A percentile compares a stretch with the other conserved stretches of the same genome.
phyloP scores from a whole-genome alignment of 768 basidiomycete species.

The Pleurotus giganteus region DNA sequence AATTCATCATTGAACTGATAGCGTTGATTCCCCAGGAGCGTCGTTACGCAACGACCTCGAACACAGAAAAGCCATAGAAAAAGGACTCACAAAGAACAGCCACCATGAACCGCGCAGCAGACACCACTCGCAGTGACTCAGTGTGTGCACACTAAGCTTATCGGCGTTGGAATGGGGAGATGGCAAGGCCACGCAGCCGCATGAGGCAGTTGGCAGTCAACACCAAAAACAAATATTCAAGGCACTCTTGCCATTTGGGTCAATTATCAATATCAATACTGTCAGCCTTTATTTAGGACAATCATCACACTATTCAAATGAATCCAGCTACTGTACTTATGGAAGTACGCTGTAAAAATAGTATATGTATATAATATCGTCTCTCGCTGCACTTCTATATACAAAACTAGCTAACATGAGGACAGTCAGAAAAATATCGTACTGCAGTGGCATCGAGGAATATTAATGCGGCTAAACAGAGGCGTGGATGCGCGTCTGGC shows the following conservation, averaged over 20 bases:
- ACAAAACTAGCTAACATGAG: background rate
- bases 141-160: slow-evolving; percentile 1
- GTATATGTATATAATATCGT: background rate
- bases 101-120: background rate
- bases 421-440: background rate
- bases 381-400: background rate
- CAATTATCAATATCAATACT: background rate
- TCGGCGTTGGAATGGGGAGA: slow-evolving; percentile 5
- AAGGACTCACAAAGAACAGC: background rate
- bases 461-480: background rate
- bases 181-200: slow-evolving; percentile 7
- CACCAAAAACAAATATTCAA: background rate
- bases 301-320: too few species aligned
- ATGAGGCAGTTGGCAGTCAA: slow-evolving; percentile 7
- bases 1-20: background rate
- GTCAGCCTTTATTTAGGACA: background rate
- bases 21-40: background rate
- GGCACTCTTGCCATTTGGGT: background rate
- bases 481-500: background rate
- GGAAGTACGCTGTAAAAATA: slow-evolving; percentile 1
- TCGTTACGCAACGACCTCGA: slow-evolving; percentile 4
- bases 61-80: background rate
- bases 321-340: too few species aligned
- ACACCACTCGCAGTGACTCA: background rate
- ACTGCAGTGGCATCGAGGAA: background rate